Evolutionary conservation across 2,329 filamentous ascomycete genomes (phyloP).

Genomic region (Cercospora sp.): DNA sequence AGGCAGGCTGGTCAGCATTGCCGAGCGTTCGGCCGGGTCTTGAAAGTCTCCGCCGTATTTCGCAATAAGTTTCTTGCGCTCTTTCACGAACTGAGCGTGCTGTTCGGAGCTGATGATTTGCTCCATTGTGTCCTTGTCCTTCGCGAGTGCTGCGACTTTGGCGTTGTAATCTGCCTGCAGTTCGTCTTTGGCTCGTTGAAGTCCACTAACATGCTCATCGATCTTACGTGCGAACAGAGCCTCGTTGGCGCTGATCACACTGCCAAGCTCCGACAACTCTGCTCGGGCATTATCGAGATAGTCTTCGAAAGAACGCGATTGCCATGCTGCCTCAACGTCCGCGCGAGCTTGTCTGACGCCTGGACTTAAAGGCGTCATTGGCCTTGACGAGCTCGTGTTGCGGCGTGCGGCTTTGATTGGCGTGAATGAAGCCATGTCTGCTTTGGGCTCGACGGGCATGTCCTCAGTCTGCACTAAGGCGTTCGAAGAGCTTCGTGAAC

Average conservation of each 20-base stretch:
- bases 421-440: constrained; percentile 17
- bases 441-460: constrained; percentile 22
- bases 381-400: constrained; percentile 12
- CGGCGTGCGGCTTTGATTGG: constrained; percentile 19
- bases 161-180: constrained; percentile 38
- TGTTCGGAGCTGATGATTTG: constrained; percentile 35
- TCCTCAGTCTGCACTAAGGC: constrained; percentile 29
- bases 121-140: constrained; percentile 36
- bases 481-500: constrained; percentile 18
- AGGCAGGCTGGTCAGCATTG: constrained; percentile 30
- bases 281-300: constrained; percentile 38
- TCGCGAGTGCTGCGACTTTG: constrained; percentile 36
- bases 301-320: constrained; percentile 38
- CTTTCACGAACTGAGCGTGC: constrained; percentile 36
- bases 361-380: constrained; percentile 24
- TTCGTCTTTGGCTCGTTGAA: constrained; percentile 40
- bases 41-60: constrained; percentile 30
- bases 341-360: constrained; percentile 22
- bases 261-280: constrained; percentile 39
- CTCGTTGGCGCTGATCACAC: constrained; percentile 40
- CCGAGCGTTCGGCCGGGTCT: constrained; percentile 26
- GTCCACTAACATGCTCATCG: constrained; percentile 39
- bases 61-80: constrained; percentile 36
- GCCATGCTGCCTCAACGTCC: constrained; percentile 26
- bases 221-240: constrained; percentile 40